Evolutionary conservation across 306 rosid genomes (phyloP), one percentile per base, ranked within the genome.

Genomic region (Morella rubra): DNA sequence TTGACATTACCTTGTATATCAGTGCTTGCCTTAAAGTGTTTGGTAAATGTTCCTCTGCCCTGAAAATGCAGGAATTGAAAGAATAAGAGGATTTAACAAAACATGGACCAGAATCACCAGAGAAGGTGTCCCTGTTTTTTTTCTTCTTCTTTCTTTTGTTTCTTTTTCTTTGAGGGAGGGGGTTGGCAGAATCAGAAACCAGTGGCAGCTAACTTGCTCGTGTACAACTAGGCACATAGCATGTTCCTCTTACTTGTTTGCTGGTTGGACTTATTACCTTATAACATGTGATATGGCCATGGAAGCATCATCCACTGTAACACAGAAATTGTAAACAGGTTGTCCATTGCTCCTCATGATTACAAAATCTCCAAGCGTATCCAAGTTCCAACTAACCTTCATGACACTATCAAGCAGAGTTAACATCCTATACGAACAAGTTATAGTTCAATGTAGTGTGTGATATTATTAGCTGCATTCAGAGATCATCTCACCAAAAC

Each of bases 381-480:
- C 92, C 92, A 95, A 88, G 84, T 92, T 95, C 99, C 99, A 95
- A 85, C 90, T 89, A 84, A 95, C 97, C 99, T 95, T 95, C 93
- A 95, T 73, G 84, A 90, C 85, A 88, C 96, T 86, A 89, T 82
- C 92, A 90, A 85, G 77, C 80, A 73, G 79, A 84, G 89, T 91
- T 82, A 92, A 80, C 62, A 79, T 77, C 86, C 44, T 37, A 77
- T 54, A 75, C 56, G 69, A 76, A 16, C 56, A 68, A 44, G 65
- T 80, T 73, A 49, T 44, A 53, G 41, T 62, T 27, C 55, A 40
- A 60, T 65, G 55, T 65, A 27, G 10, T 11, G 72, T 15, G 72
- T 42, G 41, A 72, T 70, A 51, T 64, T 59, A 52, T 14, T 51
- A 60, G 16, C 49, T 40, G 13, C 44, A 76, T 44, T 44, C 9